phyloP scores from a whole-genome alignment of 2,329 filamentous ascomycete species.

The Rhexocercosporidium sp. region DNA sequence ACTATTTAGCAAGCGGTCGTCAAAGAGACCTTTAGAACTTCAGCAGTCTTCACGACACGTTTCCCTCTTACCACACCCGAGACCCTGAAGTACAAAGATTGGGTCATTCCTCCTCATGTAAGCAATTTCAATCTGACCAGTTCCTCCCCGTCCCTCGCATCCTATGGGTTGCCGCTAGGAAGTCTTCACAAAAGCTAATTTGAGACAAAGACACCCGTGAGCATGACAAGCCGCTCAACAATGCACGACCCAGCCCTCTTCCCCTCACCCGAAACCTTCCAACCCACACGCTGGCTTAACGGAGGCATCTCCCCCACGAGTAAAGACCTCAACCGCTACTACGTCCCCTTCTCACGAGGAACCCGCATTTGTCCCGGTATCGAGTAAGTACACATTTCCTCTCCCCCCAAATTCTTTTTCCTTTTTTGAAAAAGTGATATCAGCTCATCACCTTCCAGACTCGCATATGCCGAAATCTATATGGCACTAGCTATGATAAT shows the following conservation, averaged over 20 bases:
- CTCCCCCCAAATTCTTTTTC: no score
- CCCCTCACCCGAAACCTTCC: slow-evolving; percentile 14
- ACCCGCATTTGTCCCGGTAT: slow-evolving; percentile 48
- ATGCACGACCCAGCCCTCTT: slow-evolving; percentile 19
- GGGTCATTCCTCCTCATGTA: slow-evolving; percentile 22
- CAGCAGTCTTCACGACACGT: slow-evolving; percentile 16
- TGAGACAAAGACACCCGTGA: slow-evolving; percentile 12
- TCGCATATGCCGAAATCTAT: slow-evolving; percentile 29
- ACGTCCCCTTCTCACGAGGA: slow-evolving; percentile 50
- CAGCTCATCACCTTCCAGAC: background rate
- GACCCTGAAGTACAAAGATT: slow-evolving; percentile 15
- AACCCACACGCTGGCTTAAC: slow-evolving; percentile 19
- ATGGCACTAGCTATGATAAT: slow-evolving; percentile 19
- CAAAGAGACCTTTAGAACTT: slow-evolving; percentile 10
- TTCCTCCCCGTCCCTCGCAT: background rate
- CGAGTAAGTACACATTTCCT: slow-evolving; percentile 12
- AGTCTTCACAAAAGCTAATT: background rate
- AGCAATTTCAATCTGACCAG: background rate
- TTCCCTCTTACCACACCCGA: slow-evolving; percentile 17
- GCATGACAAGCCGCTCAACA: slow-evolving; percentile 21
- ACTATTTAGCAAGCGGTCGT: slow-evolving; percentile 1
- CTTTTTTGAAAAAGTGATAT: background rate
- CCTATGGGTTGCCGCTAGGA: background rate
- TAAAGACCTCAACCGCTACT: slow-evolving; percentile 29
- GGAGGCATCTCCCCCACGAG: background rate